Conservation (phyloP, 768 basidiomycete genomes). For the Hypholoma fasciculare region DNA sequence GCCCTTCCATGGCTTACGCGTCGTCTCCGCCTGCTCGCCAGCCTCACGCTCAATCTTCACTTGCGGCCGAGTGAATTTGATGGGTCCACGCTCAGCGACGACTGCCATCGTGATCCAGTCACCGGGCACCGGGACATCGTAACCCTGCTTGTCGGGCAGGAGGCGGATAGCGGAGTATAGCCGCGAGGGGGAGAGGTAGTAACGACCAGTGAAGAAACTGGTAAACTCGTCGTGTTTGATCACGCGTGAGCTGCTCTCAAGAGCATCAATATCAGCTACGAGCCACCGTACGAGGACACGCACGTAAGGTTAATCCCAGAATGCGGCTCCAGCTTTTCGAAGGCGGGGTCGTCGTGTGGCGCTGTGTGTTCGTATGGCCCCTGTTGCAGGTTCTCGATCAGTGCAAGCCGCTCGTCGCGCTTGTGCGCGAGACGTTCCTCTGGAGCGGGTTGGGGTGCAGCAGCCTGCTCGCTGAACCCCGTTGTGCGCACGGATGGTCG, state of each 20-base stretch:
- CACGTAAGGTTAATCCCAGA: constrained; percentile 85
- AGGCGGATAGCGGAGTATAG: constrained; percentile 86
- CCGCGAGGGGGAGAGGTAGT: constrained; percentile 84
- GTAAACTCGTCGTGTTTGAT: constrained; percentile 78
- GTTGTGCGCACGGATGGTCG: constrained; percentile 21
- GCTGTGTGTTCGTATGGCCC: constrained; percentile 80
- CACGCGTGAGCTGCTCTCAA: constrained; percentile 58
- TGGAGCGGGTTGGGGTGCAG: constrained; percentile 2
- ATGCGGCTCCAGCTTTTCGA: constrained; percentile 85
- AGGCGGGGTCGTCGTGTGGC: constrained; percentile 71
- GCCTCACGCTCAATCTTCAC: constrained; percentile 53
- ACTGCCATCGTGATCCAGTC: constrained; percentile 98
- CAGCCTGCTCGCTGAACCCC: constrained; percentile 38
- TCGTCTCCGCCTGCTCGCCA: constrained; percentile 33
- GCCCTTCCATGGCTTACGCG: constrained; percentile 32
- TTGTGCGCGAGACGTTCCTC: constrained; percentile 15
- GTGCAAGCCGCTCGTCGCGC: constrained; percentile 62
- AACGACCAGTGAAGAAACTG: constrained; percentile 79
- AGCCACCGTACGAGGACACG: constrained; percentile 28
- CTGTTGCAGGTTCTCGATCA: constrained; percentile 75
- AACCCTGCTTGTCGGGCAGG: constrained; percentile 75
- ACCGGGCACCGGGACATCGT: constrained; percentile 88
- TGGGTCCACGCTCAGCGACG: constrained; percentile 84
- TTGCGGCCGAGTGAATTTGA: constrained; percentile 72
- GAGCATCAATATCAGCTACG: not conserved